Percentiles rank a stretch among this genome's conserved stretches.
phyloP scores from a whole-genome alignment of 441 rosid species.

The Erodium trifolium region DNA sequence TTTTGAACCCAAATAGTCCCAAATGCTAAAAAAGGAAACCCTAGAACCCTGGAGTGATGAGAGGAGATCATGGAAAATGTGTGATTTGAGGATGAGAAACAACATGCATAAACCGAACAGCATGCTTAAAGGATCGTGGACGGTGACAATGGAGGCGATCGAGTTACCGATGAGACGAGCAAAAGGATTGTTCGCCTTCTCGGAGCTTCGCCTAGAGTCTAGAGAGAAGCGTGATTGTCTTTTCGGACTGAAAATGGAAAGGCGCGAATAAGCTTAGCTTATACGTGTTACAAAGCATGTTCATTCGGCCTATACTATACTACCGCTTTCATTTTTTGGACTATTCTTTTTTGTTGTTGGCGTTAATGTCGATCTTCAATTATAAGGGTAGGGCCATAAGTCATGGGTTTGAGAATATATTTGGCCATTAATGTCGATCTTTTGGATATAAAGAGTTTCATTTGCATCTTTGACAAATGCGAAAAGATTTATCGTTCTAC shows the following conservation, averaged over 20 bases:
- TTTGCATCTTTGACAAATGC: too few species aligned
- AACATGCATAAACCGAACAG: not conserved
- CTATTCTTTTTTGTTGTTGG: too few species aligned
- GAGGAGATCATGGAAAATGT: not conserved
- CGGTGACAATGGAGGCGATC: not conserved
- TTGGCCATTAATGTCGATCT: too few species aligned
- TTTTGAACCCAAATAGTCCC: not conserved
- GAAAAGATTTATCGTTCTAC: too few species aligned
- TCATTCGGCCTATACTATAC: not conserved
- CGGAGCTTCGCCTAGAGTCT: not conserved
- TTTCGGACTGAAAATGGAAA: not conserved
- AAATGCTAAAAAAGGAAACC: not conserved
- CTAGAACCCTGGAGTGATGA: not conserved
- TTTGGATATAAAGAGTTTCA: too few species aligned
- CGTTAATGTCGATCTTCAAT: too few species aligned
- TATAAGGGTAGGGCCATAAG: too few species aligned
- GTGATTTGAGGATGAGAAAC: not conserved
- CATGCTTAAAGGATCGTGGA: not conserved
- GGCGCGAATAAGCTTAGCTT: constrained; percentile 6
- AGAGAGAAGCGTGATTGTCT: not conserved
- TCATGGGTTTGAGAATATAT: too few species aligned
- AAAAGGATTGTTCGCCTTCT: not conserved
- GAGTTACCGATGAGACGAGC: constrained; percentile 8
- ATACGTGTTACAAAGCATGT: not conserved
- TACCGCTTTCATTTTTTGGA: not conserved